phyloP scores from a whole-genome alignment of 805 yeast species.

The Hanseniaspora pseudoguilliermondii region DNA sequence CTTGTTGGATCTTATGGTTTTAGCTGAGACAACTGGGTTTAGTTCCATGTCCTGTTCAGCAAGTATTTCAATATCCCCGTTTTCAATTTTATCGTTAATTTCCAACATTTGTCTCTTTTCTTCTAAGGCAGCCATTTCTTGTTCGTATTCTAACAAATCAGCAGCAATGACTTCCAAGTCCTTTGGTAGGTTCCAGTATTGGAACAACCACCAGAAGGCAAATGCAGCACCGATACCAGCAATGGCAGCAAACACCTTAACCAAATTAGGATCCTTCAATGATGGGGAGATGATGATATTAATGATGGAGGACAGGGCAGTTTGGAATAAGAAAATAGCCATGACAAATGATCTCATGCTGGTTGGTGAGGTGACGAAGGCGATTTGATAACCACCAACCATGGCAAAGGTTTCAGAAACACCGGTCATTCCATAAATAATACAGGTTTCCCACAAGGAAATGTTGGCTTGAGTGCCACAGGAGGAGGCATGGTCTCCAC shows the following conservation, averaged over 20 bases:
- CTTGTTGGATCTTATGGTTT: background rate
- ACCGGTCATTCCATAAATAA: conserved; percentile 58
- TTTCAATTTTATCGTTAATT: background rate
- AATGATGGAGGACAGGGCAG: conserved; percentile 60
- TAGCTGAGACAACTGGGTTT: conserved; percentile 5
- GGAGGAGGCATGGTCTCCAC: conserved; percentile 49
- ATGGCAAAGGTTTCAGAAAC: conserved; percentile 68
- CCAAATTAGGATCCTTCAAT: conserved; percentile 31
- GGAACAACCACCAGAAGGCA: conserved; percentile 26
- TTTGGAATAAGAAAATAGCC: conserved; percentile 52
- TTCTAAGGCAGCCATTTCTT: conserved; percentile 12
- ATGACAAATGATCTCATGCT: conserved; percentile 34
- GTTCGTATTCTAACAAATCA: conserved; percentile 22
- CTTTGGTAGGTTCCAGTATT: conserved; percentile 31
- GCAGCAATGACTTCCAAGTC: conserved; percentile 29
- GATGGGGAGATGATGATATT: conserved; percentile 32
- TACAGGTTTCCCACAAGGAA: conserved; percentile 27
- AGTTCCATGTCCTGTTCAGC: conserved; percentile 4
- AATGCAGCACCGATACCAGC: conserved; percentile 28
- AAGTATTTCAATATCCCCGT: background rate
- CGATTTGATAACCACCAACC: conserved; percentile 71
- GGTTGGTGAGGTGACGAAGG: conserved; percentile 70
- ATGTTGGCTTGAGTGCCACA: conserved; percentile 30
- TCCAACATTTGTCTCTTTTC: background rate
- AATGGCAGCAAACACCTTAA: conserved; percentile 32